Base-by-base conservation (phyloP, 371 early-diverging fungal species). In the Mortierella sp. region DNA sequence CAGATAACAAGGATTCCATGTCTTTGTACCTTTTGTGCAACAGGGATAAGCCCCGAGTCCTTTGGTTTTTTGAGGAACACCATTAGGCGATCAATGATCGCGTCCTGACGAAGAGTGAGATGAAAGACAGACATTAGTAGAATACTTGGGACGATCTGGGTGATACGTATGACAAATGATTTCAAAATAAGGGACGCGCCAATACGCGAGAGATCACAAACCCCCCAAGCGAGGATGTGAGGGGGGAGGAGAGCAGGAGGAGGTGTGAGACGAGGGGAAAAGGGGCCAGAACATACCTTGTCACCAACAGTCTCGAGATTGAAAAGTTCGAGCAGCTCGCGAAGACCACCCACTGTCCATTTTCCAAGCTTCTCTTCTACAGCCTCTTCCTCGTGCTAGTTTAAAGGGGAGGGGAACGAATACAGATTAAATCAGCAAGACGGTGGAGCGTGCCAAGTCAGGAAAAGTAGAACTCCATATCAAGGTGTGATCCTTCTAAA, bases 291-390 rank as follows among this genome's bases (percentile, higher is more conserved):
- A 18, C 16, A 23, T 76, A 76, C 76, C 76, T 76, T 76, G 56
- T 76, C 76, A 52, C 76, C 76, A 6, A 65, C 65, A 34, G 61
- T 48, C 52, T 76, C 76, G 39, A 76, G 66, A 55, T 76, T 76
- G 59, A 76, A 76, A 41, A 76, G 46, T 23, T 76, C 76, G n/a
- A 69, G 56, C 42, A 76, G 69, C 39, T 76, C 76, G 24, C 76
- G 76, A 61, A 76, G 76, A 18, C 69, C 69, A 23, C 57, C 62
- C 28, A 76, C 76, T 38, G 70, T 69, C 76, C 76, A 76, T 46
- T 57, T 64, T 61, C 76, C 76, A 23, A 76, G 62, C 55, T 69
- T 76, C 45, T 76, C 76, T 23, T 76, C 76, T 9, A 53, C 18
- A 28, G 51, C 21, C 53, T 76, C 76, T 27, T 76, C 76, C 3